Conservation (phyloP, 768 basidiomycete genomes). For the Suillus subalutaceus region DNA sequence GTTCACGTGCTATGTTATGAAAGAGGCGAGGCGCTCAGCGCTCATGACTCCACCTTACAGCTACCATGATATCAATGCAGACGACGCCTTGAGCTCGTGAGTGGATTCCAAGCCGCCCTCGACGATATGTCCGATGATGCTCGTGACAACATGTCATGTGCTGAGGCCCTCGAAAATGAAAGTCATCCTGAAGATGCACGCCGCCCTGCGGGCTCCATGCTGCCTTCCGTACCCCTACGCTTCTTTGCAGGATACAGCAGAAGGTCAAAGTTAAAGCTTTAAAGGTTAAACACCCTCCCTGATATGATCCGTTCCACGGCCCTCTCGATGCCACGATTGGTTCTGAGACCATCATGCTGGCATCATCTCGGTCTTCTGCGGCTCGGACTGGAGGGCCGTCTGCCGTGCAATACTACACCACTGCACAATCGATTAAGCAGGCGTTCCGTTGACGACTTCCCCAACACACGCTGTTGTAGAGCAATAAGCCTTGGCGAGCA, state of each 20-base stretch:
- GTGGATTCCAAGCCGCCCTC: background rate
- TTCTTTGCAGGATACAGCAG: background rate
- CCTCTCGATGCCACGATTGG: background rate
- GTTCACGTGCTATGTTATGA: too few species aligned
- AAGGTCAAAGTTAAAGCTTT: too few species aligned
- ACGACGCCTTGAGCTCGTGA: background rate
- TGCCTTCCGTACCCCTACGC: too few species aligned
- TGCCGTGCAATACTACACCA: background rate
- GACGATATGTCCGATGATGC: background rate
- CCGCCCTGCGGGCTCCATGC: too few species aligned
- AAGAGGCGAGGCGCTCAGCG: too few species aligned
- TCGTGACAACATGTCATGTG: background rate
- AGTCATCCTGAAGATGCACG: background rate
- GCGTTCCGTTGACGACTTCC: conserved; percentile 1
- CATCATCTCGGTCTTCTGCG: too few species aligned
- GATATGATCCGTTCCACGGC: background rate
- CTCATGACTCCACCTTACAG: too few species aligned
- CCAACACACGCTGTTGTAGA: background rate
- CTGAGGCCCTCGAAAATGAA: background rate
- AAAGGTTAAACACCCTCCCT: background rate
- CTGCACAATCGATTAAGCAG: background rate
- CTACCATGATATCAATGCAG: too few species aligned
- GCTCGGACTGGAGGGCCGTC: conserved; percentile 2
- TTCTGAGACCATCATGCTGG: too few species aligned
- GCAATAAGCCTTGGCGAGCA: background rate